Conservation (phyloP, 2,329 filamentous ascomycete species). For the Cryoendolithus antarcticus region DNA sequence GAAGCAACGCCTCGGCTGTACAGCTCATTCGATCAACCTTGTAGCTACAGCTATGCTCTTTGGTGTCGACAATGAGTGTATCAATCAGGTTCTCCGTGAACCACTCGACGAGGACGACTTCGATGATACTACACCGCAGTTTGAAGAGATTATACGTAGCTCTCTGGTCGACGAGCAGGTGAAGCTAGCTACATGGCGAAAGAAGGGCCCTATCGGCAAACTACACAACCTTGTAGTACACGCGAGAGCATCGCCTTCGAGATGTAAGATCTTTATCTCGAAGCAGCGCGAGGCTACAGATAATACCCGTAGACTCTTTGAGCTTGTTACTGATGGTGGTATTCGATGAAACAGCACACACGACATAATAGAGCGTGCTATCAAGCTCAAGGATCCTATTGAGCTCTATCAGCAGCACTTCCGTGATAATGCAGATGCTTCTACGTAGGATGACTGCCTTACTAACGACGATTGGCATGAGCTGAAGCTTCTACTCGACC, state of each 20-base stretch:
- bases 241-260: background rate
- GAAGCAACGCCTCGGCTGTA: conserved; percentile 6
- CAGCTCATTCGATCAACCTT: conserved; percentile 10
- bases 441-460: background rate
- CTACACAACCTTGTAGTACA: conserved; percentile 1
- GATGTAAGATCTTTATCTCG: background rate
- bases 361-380: conserved; percentile 1
- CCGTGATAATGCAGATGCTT: background rate
- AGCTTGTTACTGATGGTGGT: background rate
- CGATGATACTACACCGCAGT: no score
- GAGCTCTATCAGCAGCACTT: conserved; percentile 1
- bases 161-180: no score
- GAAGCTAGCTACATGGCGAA: no score
- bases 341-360: background rate
- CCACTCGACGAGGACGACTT: no score
- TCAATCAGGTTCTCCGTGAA: conserved; percentile 4
- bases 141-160: no score
- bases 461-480: conserved; percentile 1
- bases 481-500: background rate
- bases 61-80: conserved; percentile 5
- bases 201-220: conserved; percentile 1
- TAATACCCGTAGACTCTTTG: background rate
- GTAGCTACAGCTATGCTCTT: conserved; percentile 7
- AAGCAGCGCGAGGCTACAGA: conserved; percentile 1
- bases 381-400: background rate